A percentile compares a stretch with the other conserved stretches of the same genome.
These are phyloP conservation scores for Cephaloascus albidus DNA, from an alignment of 805 yeast species.

Conservation along the genomic window DNA sequence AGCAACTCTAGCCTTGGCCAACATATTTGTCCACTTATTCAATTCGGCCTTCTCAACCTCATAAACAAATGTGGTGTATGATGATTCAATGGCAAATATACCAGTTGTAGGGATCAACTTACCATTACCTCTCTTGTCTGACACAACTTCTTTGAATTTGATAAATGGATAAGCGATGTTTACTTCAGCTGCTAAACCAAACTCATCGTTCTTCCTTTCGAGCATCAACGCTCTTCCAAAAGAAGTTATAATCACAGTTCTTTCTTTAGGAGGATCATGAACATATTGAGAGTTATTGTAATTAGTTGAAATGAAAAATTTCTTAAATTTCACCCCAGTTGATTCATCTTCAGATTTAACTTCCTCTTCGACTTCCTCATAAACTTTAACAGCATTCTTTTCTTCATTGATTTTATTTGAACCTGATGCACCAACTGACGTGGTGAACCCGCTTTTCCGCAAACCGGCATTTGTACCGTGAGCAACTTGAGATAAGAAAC, in stretches of 20 bases:
- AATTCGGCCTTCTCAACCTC: conserved; percentile 45
- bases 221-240: conserved; percentile 57
- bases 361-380: background rate
- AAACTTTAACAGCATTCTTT: background rate
- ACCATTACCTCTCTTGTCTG: conserved; percentile 20
- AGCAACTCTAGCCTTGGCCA: conserved; percentile 37
- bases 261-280: conserved; percentile 27
- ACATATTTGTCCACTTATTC: conserved; percentile 46
- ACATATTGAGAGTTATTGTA: background rate
- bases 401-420: background rate
- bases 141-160: conserved; percentile 49
- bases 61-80: conserved; percentile 43
- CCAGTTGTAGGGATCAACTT: conserved; percentile 29
- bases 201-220: conserved; percentile 27
- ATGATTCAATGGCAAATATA: conserved; percentile 48
- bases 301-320: background rate
- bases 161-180: conserved; percentile 42
- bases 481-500: conserved; percentile 22
- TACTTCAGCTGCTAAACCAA: conserved; percentile 45
- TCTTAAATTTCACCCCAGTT: background rate
- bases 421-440: background rate
- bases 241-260: conserved; percentile 50
- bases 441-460: conserved; percentile 10
- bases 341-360: background rate
- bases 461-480: conserved; percentile 32